A percentile compares a stretch with the other conserved stretches of the same genome.
phyloP scores from a whole-genome alignment of 257 asterid genomes.

The Rubia yunnanensis region DNA sequence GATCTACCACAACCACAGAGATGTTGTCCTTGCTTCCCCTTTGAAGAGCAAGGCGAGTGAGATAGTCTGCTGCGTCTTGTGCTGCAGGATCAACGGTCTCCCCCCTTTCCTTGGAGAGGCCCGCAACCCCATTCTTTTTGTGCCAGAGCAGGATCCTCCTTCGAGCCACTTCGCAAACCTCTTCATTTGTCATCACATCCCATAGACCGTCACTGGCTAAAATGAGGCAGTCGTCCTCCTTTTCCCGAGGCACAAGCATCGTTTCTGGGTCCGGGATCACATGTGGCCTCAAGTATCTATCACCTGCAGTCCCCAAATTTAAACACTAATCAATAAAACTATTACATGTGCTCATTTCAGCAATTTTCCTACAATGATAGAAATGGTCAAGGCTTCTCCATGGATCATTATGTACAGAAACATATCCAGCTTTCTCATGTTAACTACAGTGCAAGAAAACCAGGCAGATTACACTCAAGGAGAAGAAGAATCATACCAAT shows the following conservation, averaged over 20 bases:
- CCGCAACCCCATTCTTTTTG: slow-evolving; percentile 36
- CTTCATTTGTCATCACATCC: slow-evolving; percentile 68
- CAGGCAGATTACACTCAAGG: not conserved
- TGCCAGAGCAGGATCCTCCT: slow-evolving; percentile 54
- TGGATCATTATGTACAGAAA: no score
- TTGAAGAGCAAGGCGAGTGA: slow-evolving; percentile 44
- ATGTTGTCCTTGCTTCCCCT: slow-evolving; percentile 65
- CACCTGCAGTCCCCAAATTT: slow-evolving; percentile 36
- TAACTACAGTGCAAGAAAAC: not conserved
- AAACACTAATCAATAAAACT: not conserved
- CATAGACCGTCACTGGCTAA: slow-evolving; percentile 69
- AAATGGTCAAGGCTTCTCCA: no score
- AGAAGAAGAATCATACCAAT: slow-evolving; percentile 39
- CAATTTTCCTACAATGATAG: no score
- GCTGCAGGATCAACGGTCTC: slow-evolving; percentile 45
- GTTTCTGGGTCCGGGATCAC: slow-evolving; percentile 64
- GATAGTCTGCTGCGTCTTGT: slow-evolving; percentile 64
- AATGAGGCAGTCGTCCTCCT: slow-evolving; percentile 65
- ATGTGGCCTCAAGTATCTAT: slow-evolving; percentile 58
- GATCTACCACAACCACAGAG: slow-evolving; percentile 60
- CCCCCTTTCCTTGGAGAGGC: slow-evolving; percentile 28
- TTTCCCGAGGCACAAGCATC: slow-evolving; percentile 39
- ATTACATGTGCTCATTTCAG: not conserved
- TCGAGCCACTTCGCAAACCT: slow-evolving; percentile 64
- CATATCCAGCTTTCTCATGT: no score